These are phyloP conservation scores for Galeopsis tetrahit DNA, from an alignment of 257 asterid genomes.

Conservation along the genomic window DNA sequence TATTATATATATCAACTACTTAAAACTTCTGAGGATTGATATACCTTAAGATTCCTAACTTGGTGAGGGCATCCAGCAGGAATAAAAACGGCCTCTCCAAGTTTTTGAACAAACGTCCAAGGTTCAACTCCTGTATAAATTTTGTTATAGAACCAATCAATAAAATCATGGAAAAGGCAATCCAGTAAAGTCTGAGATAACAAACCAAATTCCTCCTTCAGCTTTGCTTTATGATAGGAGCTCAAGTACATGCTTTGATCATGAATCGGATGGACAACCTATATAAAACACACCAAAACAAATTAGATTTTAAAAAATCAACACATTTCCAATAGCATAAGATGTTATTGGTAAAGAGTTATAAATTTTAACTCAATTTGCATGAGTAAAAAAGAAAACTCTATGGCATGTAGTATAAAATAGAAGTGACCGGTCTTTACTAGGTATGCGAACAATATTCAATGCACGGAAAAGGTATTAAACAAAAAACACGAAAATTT, in stretches of 20 bases:
- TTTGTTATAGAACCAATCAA: conserved; percentile 16
- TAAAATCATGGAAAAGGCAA: background rate
- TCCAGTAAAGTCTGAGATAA: conserved; percentile 21
- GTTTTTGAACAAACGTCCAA: conserved; percentile 72
- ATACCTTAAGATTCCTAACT: conserved; percentile 71
- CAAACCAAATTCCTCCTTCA: conserved; percentile 71
- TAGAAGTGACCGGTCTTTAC: background rate
- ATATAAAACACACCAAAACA: conserved; percentile 22
- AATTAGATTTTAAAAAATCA: no score
- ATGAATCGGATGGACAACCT: conserved; percentile 75
- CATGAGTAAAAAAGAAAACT: no score
- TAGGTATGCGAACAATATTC: background rate
- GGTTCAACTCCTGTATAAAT: conserved; percentile 61
- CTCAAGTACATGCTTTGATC: conserved; percentile 65
- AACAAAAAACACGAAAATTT: no score
- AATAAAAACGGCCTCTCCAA: conserved; percentile 76
- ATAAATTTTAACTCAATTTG: no score
- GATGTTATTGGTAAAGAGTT: no score
- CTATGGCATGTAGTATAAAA: background rate
- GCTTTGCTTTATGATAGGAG: conserved; percentile 52
- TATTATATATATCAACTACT: background rate
- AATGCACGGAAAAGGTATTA: background rate
- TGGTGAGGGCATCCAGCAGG: conserved; percentile 93
- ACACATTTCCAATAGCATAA: no score
- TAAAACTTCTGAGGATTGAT: background rate